Evolutionary conservation across 805 yeast species (phyloP), one percentile per base, ranked within the genome.

Genomic region (Saccharomycopsis fibuligera): DNA sequence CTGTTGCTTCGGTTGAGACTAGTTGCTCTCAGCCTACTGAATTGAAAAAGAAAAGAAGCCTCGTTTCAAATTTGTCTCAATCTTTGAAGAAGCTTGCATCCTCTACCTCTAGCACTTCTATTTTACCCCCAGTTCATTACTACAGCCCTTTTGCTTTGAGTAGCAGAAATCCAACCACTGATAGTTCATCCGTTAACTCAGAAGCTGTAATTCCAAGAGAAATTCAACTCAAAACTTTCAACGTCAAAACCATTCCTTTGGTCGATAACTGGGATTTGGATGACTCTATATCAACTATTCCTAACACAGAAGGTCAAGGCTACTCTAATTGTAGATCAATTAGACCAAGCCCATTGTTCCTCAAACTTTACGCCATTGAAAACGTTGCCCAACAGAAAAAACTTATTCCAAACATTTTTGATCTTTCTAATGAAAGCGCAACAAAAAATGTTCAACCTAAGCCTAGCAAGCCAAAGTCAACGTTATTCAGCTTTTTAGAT

Each of bases 311-410:
- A 9, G 40, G 33, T 23, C 29, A 43, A 8, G 39, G 22, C 8
- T 30, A 12, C 23, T 24, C 42, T 16, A 42, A 39, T 17, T 45
- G 48, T 23, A 30, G 56, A 31, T 44, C 54, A 10, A 24, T 30
- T 12, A 44, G 56, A 36, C 22, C 54, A 14, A 48, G 48, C 21
- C 48, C 52, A 14, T 22, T 48, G 8, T 53, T 53, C 29, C 40
- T 53, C 14, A 45, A 41, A 24, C 35, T 53, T n/a, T 53, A 53
- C 24, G 56, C 56, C 14, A 53, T 50, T 23, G 54, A 51, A 45
- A 50, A 53, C 31, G 31, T 37, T 8, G 37, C 47, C 30, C 50
- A 47, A 22, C 40, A 36, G 19, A 48, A 49, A 19, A 33, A 33
- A 14, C 31, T 53, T 10, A 40, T 53, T 19, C 56, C 56, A 21